These are phyloP conservation scores for Leucaena leucocephala DNA, from an alignment of 306 rosid genomes.

Conservation along the genomic window DNA sequence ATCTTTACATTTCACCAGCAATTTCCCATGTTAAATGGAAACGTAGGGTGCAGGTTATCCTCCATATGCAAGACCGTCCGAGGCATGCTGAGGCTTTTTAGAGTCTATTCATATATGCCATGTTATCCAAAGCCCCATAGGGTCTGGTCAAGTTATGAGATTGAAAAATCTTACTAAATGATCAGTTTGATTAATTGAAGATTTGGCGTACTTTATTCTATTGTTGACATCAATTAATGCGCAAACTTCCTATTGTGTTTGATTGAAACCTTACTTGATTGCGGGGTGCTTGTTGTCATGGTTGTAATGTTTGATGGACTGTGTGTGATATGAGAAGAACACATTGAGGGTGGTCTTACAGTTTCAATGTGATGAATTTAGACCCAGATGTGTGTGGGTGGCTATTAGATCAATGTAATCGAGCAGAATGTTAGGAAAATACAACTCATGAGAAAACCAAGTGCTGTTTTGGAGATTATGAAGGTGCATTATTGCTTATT, in stretches of 20 bases:
- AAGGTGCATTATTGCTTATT: conserved; percentile 1
- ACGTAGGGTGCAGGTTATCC: conserved; percentile 6
- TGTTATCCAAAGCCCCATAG: conserved; percentile 30
- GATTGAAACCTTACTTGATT: conserved; percentile 25
- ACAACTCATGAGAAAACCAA: conserved; percentile 23
- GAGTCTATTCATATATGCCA: conserved; percentile 16
- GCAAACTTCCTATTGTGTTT: not conserved
- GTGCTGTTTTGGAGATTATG: conserved; percentile 29
- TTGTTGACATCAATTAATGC: not conserved
- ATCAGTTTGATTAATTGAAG: conserved; percentile 20
- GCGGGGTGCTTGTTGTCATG: conserved; percentile 13
- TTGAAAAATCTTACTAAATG: not conserved
- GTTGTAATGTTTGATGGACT: conserved; percentile 18
- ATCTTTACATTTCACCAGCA: not conserved
- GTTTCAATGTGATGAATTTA: conserved; percentile 30
- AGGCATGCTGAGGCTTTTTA: conserved; percentile 22
- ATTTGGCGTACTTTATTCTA: conserved; percentile 7
- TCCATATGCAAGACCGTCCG: conserved; percentile 12
- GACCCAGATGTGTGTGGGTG: conserved; percentile 8
- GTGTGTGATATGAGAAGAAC: conserved; percentile 23
- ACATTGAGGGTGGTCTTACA: conserved; percentile 2
- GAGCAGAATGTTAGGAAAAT: not conserved
- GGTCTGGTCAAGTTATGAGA: conserved; percentile 3
- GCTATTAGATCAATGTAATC: conserved; percentile 16
- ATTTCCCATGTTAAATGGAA: conserved; percentile 6